phyloP scores from a whole-genome alignment of 768 basidiomycete species.

The Mycena capillaripes region DNA sequence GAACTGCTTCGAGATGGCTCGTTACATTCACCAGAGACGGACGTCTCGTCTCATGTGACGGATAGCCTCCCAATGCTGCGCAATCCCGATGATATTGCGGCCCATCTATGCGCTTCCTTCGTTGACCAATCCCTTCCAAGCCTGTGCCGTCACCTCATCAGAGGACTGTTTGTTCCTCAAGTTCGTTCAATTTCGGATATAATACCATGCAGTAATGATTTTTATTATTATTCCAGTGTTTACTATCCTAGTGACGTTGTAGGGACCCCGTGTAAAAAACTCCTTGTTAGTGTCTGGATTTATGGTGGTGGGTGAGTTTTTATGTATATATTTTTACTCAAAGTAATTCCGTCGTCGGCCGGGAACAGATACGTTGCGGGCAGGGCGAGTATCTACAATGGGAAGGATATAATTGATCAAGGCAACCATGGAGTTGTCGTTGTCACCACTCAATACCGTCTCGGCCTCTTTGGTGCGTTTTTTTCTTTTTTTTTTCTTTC shows the following conservation, averaged over 20 bases:
- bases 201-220: not conserved
- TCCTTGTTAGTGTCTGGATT: conserved; percentile 60
- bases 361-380: conserved; percentile 27
- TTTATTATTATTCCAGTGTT: conserved; percentile 43
- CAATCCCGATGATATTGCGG: conserved; percentile 1
- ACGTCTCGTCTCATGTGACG: conserved; percentile 13
- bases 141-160: not conserved
- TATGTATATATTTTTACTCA: not conserved
- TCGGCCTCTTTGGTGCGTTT: conserved; percentile 32
- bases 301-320: conserved; percentile 51
- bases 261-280: conserved; percentile 34
- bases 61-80: conserved; percentile 26
- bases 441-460: conserved; percentile 28
- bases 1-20: conserved; percentile 17
- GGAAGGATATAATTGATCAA: conserved; percentile 36
- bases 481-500: not conserved
- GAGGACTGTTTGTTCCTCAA: conserved; percentile 61
- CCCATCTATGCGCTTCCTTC: not conserved
- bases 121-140: not conserved
- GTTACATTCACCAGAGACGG: not conserved
- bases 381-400: conserved; percentile 9
- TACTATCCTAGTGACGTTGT: conserved; percentile 49
- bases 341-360: not conserved
- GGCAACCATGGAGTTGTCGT: conserved; percentile 36
- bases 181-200: conserved; percentile 33